A percentile compares a stretch with the other conserved stretches of the same genome.
Evolutionary conservation across 2,329 filamentous ascomycete species (phyloP).

Genomic region (Cytospora paraplurivora): DNA sequence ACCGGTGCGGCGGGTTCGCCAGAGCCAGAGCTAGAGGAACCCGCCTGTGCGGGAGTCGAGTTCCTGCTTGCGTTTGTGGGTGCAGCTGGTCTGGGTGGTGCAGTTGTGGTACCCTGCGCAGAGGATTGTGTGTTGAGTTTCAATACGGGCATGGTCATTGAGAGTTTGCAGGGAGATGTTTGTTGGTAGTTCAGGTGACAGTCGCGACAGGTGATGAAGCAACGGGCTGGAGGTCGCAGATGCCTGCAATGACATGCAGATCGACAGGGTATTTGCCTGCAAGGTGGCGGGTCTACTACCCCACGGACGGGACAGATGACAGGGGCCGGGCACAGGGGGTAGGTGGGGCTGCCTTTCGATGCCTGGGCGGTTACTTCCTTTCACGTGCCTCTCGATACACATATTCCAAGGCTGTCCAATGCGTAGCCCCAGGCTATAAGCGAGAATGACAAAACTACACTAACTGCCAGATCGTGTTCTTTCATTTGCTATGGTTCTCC

Average conservation of each 20-base stretch:
- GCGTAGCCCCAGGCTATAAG: too few species aligned
- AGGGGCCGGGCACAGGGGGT: not conserved
- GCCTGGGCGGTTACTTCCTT: not conserved
- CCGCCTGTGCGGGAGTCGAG: slow-evolving; percentile 31
- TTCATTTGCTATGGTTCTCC: too few species aligned
- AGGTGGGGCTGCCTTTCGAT: not conserved
- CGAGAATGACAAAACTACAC: too few species aligned
- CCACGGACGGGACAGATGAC: not conserved
- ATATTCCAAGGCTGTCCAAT: too few species aligned
- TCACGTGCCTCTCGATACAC: not conserved
- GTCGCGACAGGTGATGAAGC: slow-evolving; percentile 3
- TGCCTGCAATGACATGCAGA: slow-evolving; percentile 19
- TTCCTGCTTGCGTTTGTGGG: slow-evolving; percentile 36
- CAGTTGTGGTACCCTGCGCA: slow-evolving; percentile 31
- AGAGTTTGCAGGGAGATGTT: not conserved
- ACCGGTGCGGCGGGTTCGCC: slow-evolving; percentile 23
- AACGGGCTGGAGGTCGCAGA: slow-evolving; percentile 1
- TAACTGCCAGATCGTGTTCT: too few species aligned
- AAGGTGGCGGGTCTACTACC: slow-evolving; percentile 4
- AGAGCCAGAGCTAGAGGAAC: slow-evolving; percentile 30
- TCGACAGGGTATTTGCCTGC: slow-evolving; percentile 15
- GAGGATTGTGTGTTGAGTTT: slow-evolving; percentile 34
- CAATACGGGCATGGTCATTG: slow-evolving; percentile 36
- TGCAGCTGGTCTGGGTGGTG: slow-evolving; percentile 20
- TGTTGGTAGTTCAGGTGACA: not conserved